phyloP scores from a whole-genome alignment of 441 rosid genomes.

The Croton setiger region DNA sequence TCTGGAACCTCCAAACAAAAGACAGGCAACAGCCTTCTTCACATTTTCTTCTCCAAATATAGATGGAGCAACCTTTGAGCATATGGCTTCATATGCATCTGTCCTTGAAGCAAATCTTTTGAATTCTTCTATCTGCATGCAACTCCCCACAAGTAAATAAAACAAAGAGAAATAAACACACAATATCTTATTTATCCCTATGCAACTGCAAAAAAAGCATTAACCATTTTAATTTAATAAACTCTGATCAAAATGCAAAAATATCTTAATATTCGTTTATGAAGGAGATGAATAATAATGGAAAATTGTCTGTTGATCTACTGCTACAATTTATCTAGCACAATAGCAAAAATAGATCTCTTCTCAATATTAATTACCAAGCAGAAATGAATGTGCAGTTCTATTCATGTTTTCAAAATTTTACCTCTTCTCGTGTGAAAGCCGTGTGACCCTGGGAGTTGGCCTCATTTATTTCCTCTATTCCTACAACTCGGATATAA shows the following conservation, averaged over 20 bases:
- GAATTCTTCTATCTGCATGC: constrained; percentile 80
- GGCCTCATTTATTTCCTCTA: constrained; percentile 80
- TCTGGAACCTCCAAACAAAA: constrained; percentile 93
- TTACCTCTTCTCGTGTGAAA: constrained; percentile 84
- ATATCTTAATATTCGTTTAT: neutral
- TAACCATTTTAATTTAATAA: neutral
- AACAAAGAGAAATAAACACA: neutral
- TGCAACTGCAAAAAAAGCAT: neutral
- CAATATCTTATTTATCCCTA: neutral
- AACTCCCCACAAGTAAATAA: constrained; percentile 9
- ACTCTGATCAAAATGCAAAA: neutral
- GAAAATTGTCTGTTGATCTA: neutral
- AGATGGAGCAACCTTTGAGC: constrained; percentile 91
- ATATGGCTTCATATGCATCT: constrained; percentile 56
- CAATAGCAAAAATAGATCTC: neutral
- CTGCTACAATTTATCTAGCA: neutral
- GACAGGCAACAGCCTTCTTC: constrained; percentile 92
- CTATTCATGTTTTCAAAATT: constrained; percentile 13
- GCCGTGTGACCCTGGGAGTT: constrained; percentile 71
- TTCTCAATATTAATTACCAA: neutral
- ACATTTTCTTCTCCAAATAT: constrained; percentile 92
- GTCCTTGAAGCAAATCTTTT: constrained; percentile 67
- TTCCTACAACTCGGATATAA: constrained; percentile 83
- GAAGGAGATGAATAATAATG: neutral
- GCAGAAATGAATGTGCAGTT: neutral